Conservation (phyloP, 306 rosid species). For the Hippophae tibetana region DNA sequence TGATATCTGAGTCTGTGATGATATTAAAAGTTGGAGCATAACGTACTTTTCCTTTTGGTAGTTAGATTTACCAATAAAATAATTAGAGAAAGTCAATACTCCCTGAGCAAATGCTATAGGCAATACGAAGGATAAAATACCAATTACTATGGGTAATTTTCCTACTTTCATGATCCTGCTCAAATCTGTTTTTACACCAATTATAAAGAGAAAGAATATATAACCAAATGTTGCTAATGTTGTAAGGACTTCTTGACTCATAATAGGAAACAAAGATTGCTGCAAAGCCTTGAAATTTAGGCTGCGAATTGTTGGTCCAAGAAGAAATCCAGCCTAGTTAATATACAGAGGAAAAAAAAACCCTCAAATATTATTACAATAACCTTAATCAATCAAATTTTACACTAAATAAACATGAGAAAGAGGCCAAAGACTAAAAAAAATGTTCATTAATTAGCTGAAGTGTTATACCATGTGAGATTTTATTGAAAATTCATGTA, state of each 20-base stretch:
- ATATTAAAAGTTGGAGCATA: constrained; percentile 2
- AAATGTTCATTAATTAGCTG: too few relatives aligned
- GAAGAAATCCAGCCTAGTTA: constrained; percentile 19
- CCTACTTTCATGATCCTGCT: constrained; percentile 28
- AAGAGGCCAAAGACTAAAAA: too few relatives aligned
- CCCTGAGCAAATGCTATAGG: constrained; percentile 28
- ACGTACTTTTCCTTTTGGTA: too few relatives aligned
- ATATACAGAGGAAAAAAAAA: too few relatives aligned
- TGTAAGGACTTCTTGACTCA: constrained; percentile 38
- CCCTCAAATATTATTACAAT: too few relatives aligned
- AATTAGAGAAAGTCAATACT: not conserved
- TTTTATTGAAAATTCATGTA: too few relatives aligned
- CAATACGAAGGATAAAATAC: constrained; percentile 21
- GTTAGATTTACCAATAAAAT: too few relatives aligned
- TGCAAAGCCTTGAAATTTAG: not conserved
- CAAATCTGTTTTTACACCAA: constrained; percentile 59
- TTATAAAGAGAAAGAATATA: constrained; percentile 45
- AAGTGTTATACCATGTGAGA: too few relatives aligned
- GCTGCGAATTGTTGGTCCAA: constrained; percentile 11
- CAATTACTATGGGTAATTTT: constrained; percentile 25
- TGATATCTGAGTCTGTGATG: constrained; percentile 23
- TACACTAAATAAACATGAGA: too few relatives aligned
- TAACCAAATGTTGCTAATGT: constrained; percentile 39
- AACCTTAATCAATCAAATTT: too few relatives aligned
- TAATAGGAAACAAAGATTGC: constrained; percentile 20